Conservation (phyloP, 345 rosid genomes). For the Aethionema arabicum region DNA sequence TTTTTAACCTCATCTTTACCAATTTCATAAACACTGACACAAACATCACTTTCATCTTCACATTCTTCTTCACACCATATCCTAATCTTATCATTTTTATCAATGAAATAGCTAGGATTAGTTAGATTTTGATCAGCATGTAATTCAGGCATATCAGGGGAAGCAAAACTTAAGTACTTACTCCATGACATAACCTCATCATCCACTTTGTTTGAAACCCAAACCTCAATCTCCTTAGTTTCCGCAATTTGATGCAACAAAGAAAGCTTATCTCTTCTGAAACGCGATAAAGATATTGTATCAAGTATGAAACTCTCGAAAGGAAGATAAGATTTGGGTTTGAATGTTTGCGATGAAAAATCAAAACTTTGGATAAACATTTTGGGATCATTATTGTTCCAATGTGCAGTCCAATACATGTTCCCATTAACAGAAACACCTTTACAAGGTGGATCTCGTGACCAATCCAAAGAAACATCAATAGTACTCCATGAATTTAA, state of each 20-base stretch:
- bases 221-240: neutral
- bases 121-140: neutral
- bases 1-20: neutral
- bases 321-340: neutral
- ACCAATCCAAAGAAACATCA: neutral
- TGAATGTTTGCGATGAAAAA: neutral
- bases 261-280: neutral
- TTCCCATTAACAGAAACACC: slow-evolving; percentile 9
- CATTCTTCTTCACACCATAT: neutral
- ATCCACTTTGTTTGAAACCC: slow-evolving; percentile 5
- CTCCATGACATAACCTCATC: slow-evolving; percentile 4
- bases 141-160: neutral
- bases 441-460: neutral
- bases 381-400: no score
- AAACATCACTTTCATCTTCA: neutral
- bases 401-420: neutral
- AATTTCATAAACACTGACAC: neutral
- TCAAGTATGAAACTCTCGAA: neutral
- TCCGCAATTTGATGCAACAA: neutral
- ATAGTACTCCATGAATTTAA: neutral
- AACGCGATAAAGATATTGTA: neutral
- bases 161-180: neutral
- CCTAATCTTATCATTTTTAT: neutral
- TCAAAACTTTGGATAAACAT: neutral
- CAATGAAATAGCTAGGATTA: neutral